Conservation (phyloP, 257 asterid genomes). For the Ocimum tenuiflorum region DNA sequence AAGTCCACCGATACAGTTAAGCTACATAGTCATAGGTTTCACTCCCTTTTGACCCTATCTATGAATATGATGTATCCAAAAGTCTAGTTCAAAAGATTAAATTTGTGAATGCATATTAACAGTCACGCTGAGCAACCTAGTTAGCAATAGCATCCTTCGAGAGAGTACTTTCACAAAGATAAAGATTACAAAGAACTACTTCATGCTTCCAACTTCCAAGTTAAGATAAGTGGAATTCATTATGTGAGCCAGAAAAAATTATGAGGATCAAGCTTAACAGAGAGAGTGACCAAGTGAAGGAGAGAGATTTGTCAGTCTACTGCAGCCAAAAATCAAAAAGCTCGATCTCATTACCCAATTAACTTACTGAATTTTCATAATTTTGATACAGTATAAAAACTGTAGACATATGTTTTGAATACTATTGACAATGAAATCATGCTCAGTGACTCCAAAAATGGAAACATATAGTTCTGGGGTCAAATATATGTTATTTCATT, state of each 20-base stretch:
- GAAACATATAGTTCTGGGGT: not conserved
- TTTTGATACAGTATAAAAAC: not conserved
- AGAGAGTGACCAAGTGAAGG: not conserved
- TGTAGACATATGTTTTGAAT: not conserved
- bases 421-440: not conserved
- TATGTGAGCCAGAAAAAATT: not conserved
- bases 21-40: not conserved
- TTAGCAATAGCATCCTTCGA: not conserved
- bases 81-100: not conserved
- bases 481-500: not conserved
- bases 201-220: not conserved
- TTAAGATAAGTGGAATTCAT: not conserved
- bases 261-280: not conserved
- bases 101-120: not conserved
- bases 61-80: not conserved
- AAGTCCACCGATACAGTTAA: not conserved
- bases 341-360: not conserved
- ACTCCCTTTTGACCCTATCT: not conserved
- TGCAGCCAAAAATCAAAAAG: too few relatives aligned
- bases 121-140: not conserved
- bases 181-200: not conserved
- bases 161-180: not conserved
- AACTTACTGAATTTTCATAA: not conserved
- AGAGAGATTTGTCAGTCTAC: too few relatives aligned
- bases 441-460: not conserved